Percentiles rank a stretch among this genome's conserved stretches.
phyloP scores from a whole-genome alignment of 805 yeast species.

The Candida ponderosae region DNA sequence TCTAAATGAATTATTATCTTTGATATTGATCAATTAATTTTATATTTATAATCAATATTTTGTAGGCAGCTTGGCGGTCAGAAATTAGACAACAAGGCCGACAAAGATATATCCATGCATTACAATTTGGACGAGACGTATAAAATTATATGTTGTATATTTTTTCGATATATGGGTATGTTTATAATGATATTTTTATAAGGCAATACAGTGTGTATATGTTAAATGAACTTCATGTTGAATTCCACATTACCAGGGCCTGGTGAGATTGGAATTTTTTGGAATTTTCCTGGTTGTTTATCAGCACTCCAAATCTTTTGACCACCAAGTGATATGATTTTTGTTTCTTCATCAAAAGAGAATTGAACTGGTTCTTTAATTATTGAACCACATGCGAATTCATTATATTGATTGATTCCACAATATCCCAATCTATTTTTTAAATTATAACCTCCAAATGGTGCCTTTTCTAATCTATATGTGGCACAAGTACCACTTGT shows the following conservation, averaged over 20 bases:
- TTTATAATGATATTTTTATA: no score
- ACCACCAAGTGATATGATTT: background rate
- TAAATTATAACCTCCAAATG: constrained; percentile 64
- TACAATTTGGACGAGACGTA: no score
- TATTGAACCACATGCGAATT: background rate
- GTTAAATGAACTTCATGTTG: background rate
- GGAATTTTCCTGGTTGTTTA: constrained; percentile 1
- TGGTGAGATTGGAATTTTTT: background rate
- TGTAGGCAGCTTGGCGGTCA: no score
- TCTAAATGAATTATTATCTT: no score
- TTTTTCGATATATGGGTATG: no score
- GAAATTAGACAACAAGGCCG: no score
- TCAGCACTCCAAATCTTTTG: constrained; percentile 7
- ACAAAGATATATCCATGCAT: no score
- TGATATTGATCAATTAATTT: no score
- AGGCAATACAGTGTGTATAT: no score
- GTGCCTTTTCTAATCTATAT: constrained; percentile 45
- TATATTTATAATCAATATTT: no score
- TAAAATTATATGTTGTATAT: no score
- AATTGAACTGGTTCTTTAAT: background rate
- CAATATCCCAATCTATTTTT: constrained; percentile 67
- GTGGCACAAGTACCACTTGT: constrained; percentile 78
- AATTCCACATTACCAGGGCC: background rate
- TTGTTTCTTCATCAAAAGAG: constrained; percentile 3
- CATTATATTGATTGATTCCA: constrained; percentile 26